Evolutionary conservation across 2,329 filamentous ascomycete genomes (phyloP).

Genomic region (Fonsecaea multimorphosa): DNA sequence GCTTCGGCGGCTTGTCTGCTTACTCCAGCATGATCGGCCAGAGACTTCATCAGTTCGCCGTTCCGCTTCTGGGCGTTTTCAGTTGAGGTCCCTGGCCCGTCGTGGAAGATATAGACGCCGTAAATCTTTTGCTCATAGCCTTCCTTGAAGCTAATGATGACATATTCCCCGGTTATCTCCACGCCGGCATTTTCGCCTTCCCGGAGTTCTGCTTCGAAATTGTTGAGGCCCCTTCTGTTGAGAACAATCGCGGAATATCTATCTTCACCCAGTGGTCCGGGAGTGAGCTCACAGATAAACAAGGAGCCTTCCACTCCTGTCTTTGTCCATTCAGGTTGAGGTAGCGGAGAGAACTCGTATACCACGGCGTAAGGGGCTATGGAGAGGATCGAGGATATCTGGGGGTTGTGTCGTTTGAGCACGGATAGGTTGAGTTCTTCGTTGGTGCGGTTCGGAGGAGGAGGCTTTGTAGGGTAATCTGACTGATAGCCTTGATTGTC

Average conservation of each 20-base stretch:
- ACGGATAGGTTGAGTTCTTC: slow-evolving; percentile 87
- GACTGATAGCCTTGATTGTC: slow-evolving; percentile 61
- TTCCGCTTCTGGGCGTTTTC: slow-evolving; percentile 57
- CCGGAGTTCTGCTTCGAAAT: slow-evolving; percentile 70
- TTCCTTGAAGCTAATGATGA: slow-evolving; percentile 60
- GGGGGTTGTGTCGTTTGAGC: slow-evolving; percentile 78
- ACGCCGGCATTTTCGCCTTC: slow-evolving; percentile 64
- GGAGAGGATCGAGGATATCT: slow-evolving; percentile 73
- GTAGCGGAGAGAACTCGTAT: slow-evolving; percentile 74
- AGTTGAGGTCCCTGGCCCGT: slow-evolving; percentile 62
- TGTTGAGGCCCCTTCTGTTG: slow-evolving; percentile 73
- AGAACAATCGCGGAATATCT: slow-evolving; percentile 69
- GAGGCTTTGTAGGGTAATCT: slow-evolving; percentile 47
- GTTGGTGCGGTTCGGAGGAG: slow-evolving; percentile 67
- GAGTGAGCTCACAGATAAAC: slow-evolving; percentile 75
- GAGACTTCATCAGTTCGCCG: slow-evolving; percentile 57
- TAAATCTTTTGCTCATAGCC: slow-evolving; percentile 52
- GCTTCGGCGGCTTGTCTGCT: slow-evolving; percentile 55
- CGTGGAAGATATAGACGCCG: slow-evolving; percentile 70
- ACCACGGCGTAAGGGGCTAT: slow-evolving; percentile 86
- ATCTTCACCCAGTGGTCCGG: slow-evolving; percentile 54
- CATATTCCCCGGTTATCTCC: slow-evolving; percentile 67
- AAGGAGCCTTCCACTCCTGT: slow-evolving; percentile 82
- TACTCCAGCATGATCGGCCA: slow-evolving; percentile 59
- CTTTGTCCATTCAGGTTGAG: slow-evolving; percentile 77